A percentile compares a stretch with the other conserved stretches of the same genome.
Evolutionary conservation across 2,329 filamentous ascomycete genomes (phyloP).

Genomic region (Fusarium penzigii): DNA sequence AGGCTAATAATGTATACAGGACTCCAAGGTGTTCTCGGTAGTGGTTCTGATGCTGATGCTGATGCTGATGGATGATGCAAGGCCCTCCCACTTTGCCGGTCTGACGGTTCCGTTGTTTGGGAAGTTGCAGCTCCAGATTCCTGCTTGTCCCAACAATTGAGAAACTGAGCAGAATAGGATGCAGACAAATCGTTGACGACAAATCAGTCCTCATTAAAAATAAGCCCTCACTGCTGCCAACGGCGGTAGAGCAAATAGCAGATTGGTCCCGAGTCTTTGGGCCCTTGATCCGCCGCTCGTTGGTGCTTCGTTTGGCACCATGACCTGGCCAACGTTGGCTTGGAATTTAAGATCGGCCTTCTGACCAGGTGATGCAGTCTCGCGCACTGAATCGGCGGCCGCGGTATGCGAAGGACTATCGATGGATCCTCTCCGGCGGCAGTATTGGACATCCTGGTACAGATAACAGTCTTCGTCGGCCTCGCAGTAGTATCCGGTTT

Average conservation of each 20-base stretch:
- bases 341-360: neutral
- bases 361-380: conserved; percentile 1
- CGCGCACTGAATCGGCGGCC: conserved; percentile 3
- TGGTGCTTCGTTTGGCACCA: neutral
- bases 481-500: conserved; percentile 19
- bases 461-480: conserved; percentile 14
- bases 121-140: neutral
- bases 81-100: neutral
- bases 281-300: neutral
- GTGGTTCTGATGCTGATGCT: too few species aligned
- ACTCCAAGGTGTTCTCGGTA: too few species aligned
- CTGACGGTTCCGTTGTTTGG: too few species aligned
- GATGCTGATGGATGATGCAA: too few species aligned
- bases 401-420: conserved; percentile 4
- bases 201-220: too few species aligned
- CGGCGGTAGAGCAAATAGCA: too few species aligned
- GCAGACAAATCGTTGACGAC: too few species aligned
- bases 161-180: too few species aligned
- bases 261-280: too few species aligned
- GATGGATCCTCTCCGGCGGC: neutral
- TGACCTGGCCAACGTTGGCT: neutral
- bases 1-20: neutral
- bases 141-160: too few species aligned
- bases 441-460: conserved; percentile 6
- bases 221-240: too few species aligned